phyloP scores from a whole-genome alignment of 768 basidiomycete genomes.

The Phylloporus sp. region DNA sequence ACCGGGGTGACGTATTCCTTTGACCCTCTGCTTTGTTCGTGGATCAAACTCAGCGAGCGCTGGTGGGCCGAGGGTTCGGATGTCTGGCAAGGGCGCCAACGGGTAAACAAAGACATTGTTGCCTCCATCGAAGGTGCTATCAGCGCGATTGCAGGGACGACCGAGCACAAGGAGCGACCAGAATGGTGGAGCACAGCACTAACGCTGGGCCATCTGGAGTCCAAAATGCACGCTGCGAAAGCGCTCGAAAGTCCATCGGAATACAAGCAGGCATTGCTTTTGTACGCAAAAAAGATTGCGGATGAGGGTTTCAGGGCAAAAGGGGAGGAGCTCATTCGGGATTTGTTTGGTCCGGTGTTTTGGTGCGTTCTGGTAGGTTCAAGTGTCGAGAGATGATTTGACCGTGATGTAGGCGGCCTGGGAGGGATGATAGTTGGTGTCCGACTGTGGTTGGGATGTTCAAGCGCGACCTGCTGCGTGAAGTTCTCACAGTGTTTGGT shows the following conservation, averaged over 20 bases:
- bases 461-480: slow-evolving; percentile 80
- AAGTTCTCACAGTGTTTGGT: slow-evolving; percentile 79
- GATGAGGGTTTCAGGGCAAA: slow-evolving; percentile 86
- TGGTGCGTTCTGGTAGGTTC: slow-evolving; percentile 49
- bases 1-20: slow-evolving; percentile 79
- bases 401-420: slow-evolving; percentile 51
- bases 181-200: slow-evolving; percentile 80
- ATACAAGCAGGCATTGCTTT: slow-evolving; percentile 67
- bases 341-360: slow-evolving; percentile 86
- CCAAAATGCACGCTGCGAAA: slow-evolving; percentile 68
- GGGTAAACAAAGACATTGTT: slow-evolving; percentile 50
- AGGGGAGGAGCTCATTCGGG: slow-evolving; percentile 87
- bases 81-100: slow-evolving; percentile 72
- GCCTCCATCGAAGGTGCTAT: slow-evolving; percentile 52
- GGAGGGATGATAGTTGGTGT: slow-evolving; percentile 58
- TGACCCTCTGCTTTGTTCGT: slow-evolving; percentile 59
- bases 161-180: slow-evolving; percentile 46
- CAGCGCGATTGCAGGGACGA: slow-evolving; percentile 34
- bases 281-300: slow-evolving; percentile 81
- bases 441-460: slow-evolving; percentile 63
- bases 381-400: background rate
- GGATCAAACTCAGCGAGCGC: slow-evolving; percentile 70
- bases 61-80: slow-evolving; percentile 88
- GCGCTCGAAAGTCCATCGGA: slow-evolving; percentile 79
- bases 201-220: slow-evolving; percentile 87